Conservation (phyloP, 1,284 basidiomycete genomes). For the Ustilago cynodontis region DNA sequence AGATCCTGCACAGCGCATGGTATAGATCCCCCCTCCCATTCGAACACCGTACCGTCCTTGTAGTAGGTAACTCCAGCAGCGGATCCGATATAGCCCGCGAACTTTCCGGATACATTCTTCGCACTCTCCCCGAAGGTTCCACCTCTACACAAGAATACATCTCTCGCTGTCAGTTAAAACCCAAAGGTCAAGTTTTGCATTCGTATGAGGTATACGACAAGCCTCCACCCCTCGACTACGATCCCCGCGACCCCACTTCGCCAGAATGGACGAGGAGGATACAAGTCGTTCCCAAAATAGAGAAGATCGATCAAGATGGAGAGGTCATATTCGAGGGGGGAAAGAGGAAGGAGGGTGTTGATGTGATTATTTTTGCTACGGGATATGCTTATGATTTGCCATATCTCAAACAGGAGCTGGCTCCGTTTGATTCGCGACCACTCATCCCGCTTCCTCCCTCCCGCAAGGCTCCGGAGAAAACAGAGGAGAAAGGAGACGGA, state of each 20-base stretch:
- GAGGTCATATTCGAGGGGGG: conserved; percentile 40
- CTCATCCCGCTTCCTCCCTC: conserved; percentile 27
- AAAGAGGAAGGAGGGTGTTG: conserved; percentile 23
- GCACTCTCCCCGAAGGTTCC: conserved; percentile 38
- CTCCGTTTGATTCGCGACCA: conserved; percentile 35
- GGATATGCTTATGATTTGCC: conserved; percentile 63
- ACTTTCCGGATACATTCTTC: conserved; percentile 63
- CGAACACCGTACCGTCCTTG: conserved; percentile 71
- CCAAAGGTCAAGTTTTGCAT: conserved; percentile 38
- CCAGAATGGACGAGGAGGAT: conserved; percentile 64
- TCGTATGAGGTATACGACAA: conserved; percentile 52
- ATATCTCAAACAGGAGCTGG: conserved; percentile 38
- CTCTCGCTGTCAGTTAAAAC: neutral
- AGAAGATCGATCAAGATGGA: conserved; percentile 16
- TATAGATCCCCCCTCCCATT: conserved; percentile 70
- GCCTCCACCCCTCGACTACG: conserved; percentile 64
- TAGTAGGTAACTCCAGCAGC: conserved; percentile 73
- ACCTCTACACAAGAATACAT: conserved; percentile 30
- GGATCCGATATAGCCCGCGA: conserved; percentile 74
- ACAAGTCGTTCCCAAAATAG: conserved; percentile 55
- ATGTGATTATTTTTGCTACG: conserved; percentile 67
- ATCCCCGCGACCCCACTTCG: conserved; percentile 48
- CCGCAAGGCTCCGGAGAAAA: neutral
- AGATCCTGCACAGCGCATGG: conserved; percentile 72
- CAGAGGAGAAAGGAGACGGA: neutral